Conservation (phyloP, 192 early-diverging fungal genomes). For the Pilaira anomala region DNA sequence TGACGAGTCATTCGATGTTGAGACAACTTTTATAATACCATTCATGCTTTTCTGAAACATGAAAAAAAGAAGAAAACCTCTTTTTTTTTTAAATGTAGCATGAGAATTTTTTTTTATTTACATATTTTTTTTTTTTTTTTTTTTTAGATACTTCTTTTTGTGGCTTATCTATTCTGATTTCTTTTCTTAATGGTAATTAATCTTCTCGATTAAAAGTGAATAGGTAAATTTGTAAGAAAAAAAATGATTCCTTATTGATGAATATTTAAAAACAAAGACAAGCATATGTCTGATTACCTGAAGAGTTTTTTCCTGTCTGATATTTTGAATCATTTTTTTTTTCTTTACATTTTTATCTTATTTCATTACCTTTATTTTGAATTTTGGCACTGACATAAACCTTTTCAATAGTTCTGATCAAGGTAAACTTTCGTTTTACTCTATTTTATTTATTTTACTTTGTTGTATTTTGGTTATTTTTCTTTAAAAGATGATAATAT, state of each 20-base stretch:
- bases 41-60: slow-evolving; percentile 65
- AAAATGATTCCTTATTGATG: slow-evolving; percentile 33
- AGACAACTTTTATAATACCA: slow-evolving; percentile 66
- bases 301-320: slow-evolving; percentile 45
- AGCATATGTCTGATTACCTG: slow-evolving; percentile 59
- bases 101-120: background rate
- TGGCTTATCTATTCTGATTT: too few relatives aligned
- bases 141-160: background rate
- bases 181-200: too few relatives aligned
- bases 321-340: slow-evolving; percentile 16
- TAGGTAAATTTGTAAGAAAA: background rate
- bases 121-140: background rate
- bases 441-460: background rate
- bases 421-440: background rate
- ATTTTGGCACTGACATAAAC: background rate
- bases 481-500: slow-evolving; percentile 21
- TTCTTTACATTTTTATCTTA: background rate
- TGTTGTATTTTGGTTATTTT: background rate
- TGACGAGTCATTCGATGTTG: slow-evolving; percentile 73
- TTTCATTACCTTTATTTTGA: background rate
- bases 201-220: background rate
- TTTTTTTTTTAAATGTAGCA: slow-evolving; percentile 1
- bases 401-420: background rate
- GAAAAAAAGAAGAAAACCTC: slow-evolving; percentile 10
- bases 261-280: slow-evolving; percentile 51